A percentile compares a stretch with the other conserved stretches of the same genome.
phyloP scores from a whole-genome alignment of 768 basidiomycete species.

The Rhodotorula diobovata region DNA sequence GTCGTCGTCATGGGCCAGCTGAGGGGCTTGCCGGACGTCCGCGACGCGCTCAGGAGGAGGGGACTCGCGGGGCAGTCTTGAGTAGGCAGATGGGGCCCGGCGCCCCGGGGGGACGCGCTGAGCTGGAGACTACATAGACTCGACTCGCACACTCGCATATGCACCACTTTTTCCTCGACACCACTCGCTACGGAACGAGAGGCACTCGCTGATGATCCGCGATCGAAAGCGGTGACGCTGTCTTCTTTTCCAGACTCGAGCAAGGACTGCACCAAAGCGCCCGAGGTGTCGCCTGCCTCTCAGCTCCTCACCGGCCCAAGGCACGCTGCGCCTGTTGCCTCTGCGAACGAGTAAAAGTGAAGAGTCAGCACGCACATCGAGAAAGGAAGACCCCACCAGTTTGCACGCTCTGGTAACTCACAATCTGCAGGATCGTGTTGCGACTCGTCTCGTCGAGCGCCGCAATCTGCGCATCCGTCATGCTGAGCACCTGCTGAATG shows the following conservation, averaged over 20 bases:
- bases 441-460: constrained; percentile 72
- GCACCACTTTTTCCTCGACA: background rate
- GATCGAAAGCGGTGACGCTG: too few relatives aligned
- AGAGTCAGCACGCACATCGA: background rate
- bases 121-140: background rate
- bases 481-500: constrained; percentile 75
- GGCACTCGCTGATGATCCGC: too few relatives aligned
- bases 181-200: too few relatives aligned
- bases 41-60: constrained; percentile 28
- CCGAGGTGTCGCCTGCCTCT: too few relatives aligned
- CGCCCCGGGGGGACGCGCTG: too few relatives aligned
- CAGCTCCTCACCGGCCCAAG: constrained; percentile 15
- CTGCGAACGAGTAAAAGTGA: background rate
- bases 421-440: constrained; percentile 72
- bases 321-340: constrained; percentile 31
- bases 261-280: too few relatives aligned
- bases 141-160: background rate
- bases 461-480: constrained; percentile 78
- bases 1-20: constrained; percentile 79
- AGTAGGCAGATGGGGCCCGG: background rate
- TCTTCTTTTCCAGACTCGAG: too few relatives aligned
- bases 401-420: too few relatives aligned
- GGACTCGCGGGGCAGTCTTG: constrained; percentile 22
- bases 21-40: constrained; percentile 58
- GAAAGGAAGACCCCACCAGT: background rate